phyloP scores from a whole-genome alignment of 2,329 filamentous ascomycete genomes.

The Zymoseptoria tritici region DNA sequence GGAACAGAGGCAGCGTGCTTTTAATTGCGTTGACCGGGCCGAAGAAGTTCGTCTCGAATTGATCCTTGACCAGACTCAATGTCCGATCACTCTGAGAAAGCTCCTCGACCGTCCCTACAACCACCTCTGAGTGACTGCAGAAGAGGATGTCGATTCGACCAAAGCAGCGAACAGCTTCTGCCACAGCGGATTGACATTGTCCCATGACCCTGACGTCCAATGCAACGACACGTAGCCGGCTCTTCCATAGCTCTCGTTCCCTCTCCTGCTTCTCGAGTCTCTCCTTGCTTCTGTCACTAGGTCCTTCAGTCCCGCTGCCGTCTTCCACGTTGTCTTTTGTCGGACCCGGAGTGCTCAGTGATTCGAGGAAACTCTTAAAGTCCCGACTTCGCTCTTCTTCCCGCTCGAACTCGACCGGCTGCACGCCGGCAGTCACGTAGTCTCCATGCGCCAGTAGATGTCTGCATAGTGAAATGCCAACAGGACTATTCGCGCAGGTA shows the following conservation, averaged over 20 bases:
- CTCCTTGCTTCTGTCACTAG: constrained; percentile 44
- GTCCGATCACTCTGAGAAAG: constrained; percentile 65
- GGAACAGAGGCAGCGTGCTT: constrained; percentile 70
- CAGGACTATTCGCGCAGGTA: constrained; percentile 75
- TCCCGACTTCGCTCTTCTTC: constrained; percentile 64
- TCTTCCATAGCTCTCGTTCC: constrained; percentile 52
- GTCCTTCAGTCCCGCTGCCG: neutral
- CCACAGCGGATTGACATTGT: constrained; percentile 77
- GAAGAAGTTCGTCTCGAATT: constrained; percentile 94
- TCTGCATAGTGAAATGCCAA: constrained; percentile 73
- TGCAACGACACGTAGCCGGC: constrained; percentile 59
- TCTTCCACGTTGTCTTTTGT: constrained; percentile 2
- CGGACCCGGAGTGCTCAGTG: constrained; percentile 29
- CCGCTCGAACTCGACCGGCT: constrained; percentile 66
- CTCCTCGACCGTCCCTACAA: constrained; percentile 88
- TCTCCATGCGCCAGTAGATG: constrained; percentile 85
- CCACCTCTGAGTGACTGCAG: constrained; percentile 81
- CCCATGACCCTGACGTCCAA: constrained; percentile 54
- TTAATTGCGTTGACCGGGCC: constrained; percentile 95
- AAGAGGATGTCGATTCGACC: constrained; percentile 83
- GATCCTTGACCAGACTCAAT: constrained; percentile 72
- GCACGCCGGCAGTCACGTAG: constrained; percentile 76
- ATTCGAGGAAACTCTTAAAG: constrained; percentile 70
- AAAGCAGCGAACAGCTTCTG: constrained; percentile 77
- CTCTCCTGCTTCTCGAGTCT: constrained; percentile 34